These are phyloP conservation scores for Fallopia convolvulus DNA, from an alignment of 148 eudicot genomes.

Conservation along the genomic window DNA sequence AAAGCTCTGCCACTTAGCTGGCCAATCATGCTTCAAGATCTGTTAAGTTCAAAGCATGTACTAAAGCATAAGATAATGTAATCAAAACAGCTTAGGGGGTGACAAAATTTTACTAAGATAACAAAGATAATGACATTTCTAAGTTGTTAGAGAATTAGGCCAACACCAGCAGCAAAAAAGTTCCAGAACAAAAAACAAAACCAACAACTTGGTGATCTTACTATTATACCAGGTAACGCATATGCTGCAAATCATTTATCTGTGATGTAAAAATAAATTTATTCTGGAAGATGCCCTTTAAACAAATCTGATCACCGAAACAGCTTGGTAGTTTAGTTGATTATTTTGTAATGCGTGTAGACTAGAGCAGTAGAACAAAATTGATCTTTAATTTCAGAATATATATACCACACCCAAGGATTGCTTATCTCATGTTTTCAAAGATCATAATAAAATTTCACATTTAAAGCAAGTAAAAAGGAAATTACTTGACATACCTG, in stretches of 20 bases:
- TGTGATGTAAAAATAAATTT: background rate
- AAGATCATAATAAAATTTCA: background rate
- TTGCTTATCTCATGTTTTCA: background rate
- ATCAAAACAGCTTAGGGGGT: background rate
- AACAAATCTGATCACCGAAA: background rate
- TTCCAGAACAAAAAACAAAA: background rate
- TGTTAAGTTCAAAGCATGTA: constrained; percentile 17
- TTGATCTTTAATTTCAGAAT: background rate
- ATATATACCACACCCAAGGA: background rate
- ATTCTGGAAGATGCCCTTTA: background rate
- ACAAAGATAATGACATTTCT: background rate
- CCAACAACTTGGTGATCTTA: background rate
- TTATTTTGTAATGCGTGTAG: background rate
- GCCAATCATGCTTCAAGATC: constrained; percentile 99
- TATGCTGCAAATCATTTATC: background rate
- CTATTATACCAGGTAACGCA: background rate
- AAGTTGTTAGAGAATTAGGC: background rate
- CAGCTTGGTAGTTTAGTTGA: background rate
- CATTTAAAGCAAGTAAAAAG: background rate
- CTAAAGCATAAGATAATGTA: background rate
- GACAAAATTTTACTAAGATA: background rate
- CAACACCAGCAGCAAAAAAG: background rate
- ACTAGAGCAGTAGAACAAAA: background rate
- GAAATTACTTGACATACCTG: constrained; percentile 15
- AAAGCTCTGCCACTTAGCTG: constrained; percentile 86